Base-by-base conservation (phyloP, 2,329 filamentous ascomycete genomes). In the Diaporthe velutina region DNA sequence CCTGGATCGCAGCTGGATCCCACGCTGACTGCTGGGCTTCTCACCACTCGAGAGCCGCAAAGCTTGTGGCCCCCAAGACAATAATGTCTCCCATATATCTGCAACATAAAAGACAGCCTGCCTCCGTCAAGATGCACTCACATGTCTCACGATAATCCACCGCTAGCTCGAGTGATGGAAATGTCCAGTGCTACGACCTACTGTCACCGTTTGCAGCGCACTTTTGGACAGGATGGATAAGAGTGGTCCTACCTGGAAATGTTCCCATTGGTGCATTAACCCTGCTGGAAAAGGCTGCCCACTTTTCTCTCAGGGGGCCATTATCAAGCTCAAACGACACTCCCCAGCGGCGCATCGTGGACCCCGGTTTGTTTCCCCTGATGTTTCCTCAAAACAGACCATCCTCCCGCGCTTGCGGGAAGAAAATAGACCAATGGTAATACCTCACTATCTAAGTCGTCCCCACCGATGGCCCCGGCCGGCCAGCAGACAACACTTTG, bases 201-300 rank as follows among this genome's bases (percentile, higher is more conserved):
- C n/a, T 13, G 10, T n/a, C 38, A 55, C 12, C 7, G 48, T 30
- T 7, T 33, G 30, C 38, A 67, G 50, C 12, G 28, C 42, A 35
- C 9, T 50, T 19, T 33, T 19, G 61, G 42, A 6, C 42, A 12
- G 19, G 30, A 35, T 50, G 13, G 22, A 52, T 13, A 40, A 25
- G 48, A 25, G 50, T 17, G 50, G 42, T 1, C 10, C 30, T n/a
- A 22, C 22, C 60, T 71, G 74, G 74, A 75, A 75, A 71, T 71
- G 66, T 68, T 61, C 71, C 74, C 58, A 74, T 75, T 75, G 74
- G 74, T 74, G 66, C 74, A 68, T 73, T 74, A 73, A 66, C 48
- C 64, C 64, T 54, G 64, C 48, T 54, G 48, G 22, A 28, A 10
- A 9, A 61, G 19, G 25, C 55, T 30, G n/a, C 30, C 57, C 71